A percentile compares a stretch with the other conserved stretches of the same genome.
phyloP scores from a whole-genome alignment of 176 grass and related monocot genomes.

The Rhynchospora pubera region DNA sequence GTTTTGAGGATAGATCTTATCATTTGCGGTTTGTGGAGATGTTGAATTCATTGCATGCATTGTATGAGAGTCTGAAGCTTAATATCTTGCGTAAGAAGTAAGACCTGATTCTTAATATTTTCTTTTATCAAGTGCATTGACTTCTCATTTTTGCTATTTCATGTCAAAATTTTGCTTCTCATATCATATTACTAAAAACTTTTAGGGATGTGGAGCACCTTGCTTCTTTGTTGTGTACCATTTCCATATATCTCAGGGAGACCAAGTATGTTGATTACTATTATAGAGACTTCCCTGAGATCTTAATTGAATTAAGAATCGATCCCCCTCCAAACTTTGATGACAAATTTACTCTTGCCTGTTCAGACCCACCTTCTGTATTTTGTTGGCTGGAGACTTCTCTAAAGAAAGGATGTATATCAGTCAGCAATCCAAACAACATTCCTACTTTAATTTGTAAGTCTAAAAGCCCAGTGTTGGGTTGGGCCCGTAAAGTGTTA shows the following conservation, averaged over 20 bases:
- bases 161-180: slow-evolving; percentile 7
- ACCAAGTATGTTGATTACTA: slow-evolving; percentile 73
- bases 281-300: slow-evolving; percentile 66
- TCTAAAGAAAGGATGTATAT: slow-evolving; percentile 39
- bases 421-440: slow-evolving; percentile 36
- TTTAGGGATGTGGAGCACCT: slow-evolving; percentile 74
- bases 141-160: slow-evolving; percentile 23
- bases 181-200: not conserved
- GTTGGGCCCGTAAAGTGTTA: slow-evolving; percentile 78
- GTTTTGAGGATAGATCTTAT: slow-evolving; percentile 30
- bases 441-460: slow-evolving; percentile 67
- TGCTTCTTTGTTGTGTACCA: slow-evolving; percentile 51
- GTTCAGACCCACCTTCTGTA: slow-evolving; percentile 54
- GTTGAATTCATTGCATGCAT: slow-evolving; percentile 74
- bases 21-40: slow-evolving; percentile 54
- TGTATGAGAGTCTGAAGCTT: slow-evolving; percentile 91
- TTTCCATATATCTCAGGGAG: slow-evolving; percentile 69
- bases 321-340: slow-evolving; percentile 15
- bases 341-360: slow-evolving; percentile 34
- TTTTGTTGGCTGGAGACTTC: slow-evolving; percentile 83
- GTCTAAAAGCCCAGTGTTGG: slow-evolving; percentile 54
- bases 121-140: slow-evolving; percentile 5
- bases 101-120: slow-evolving; percentile 26
- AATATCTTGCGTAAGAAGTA: slow-evolving; percentile 87
- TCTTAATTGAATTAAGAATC: slow-evolving; percentile 38